Base-by-base conservation (phyloP, 139 green algal species). In the Zygnema circumcarinatum region DNA sequence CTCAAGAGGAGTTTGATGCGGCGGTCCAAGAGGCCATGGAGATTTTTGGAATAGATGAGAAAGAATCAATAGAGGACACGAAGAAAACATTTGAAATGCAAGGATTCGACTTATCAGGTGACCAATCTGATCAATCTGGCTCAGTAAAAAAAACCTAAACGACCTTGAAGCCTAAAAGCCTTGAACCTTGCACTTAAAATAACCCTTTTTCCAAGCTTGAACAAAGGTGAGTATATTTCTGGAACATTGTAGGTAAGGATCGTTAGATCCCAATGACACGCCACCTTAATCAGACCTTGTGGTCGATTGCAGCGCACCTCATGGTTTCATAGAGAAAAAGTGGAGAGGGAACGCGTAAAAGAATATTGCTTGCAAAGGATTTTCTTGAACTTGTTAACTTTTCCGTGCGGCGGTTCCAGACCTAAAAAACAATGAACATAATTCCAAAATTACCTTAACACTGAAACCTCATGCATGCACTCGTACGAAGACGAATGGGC, bases 1-100 rank as follows among this genome's bases (percentile, higher is more conserved):
- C 83, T n/a, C 83, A 88, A 29, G 72, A 68, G 39, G 73, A 54
- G n/a, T 88, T 88, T 68, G 83, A 88, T 56, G 31, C 76, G 72
- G 20, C 41, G 72, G 83, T 88, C 33, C 32, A 42, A 20, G 83
- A 88, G 40, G 67, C 56, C 69, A 73, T 88, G 83, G 83, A 88
- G 2, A 52, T 74, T 41, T 86, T 88, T n/a, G 83, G 25, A 54
- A 86, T 88, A 52, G 83, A 21, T 54, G n/a, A 41, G 42, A 52
- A 79, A 0, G 83, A 88, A 52, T 41, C 83, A 7, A 36, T 87
- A n/a, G 73, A 72, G 3, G 83, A 88, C 31, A 75, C 83, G 20
- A n/a, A 54, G 32, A 16, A 25, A 1, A 31, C 83, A 21, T 87
- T 88, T 52, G 67, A 74, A 35, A 31, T 88, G 33, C 83, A 88